Percentiles rank a stretch among this genome's conserved stretches.
Evolutionary conservation across 129 eudicot genomes (phyloP).

Genomic region (Ambrosia trifida): DNA sequence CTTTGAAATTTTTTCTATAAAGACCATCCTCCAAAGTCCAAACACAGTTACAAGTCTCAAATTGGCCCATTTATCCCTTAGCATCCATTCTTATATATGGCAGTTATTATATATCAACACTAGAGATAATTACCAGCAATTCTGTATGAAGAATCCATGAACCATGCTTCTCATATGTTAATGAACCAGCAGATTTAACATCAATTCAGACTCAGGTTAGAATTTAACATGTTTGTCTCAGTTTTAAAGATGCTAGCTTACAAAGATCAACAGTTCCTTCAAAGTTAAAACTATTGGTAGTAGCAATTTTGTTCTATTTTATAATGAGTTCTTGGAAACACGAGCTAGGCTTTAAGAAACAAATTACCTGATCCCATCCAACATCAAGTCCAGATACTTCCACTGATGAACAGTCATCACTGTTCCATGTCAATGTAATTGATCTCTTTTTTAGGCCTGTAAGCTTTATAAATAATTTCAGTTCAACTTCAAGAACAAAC

Average conservation of each 20-base stretch:
- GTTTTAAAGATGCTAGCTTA: neutral
- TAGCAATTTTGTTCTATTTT: slow-evolving; percentile 3
- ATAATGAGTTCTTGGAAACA: neutral
- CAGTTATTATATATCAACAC: slow-evolving; percentile 8
- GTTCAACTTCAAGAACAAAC: slow-evolving; percentile 8
- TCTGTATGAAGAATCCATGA: slow-evolving; percentile 79
- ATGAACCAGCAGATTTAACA: slow-evolving; percentile 15
- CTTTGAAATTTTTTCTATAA: neutral
- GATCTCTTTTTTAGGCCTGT: slow-evolving; percentile 75
- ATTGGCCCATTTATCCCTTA: too few species aligned
- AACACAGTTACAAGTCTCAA: too few species aligned
- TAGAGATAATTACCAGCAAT: slow-evolving; percentile 57
- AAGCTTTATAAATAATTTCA: slow-evolving; percentile 50
- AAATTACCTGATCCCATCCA: slow-evolving; percentile 92
- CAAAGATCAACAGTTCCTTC: neutral
- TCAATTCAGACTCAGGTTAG: neutral
- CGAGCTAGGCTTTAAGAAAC: neutral
- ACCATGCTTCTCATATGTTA: slow-evolving; percentile 58
- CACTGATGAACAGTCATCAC: slow-evolving; percentile 58
- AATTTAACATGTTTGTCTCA: neutral
- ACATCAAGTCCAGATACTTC: slow-evolving; percentile 94
- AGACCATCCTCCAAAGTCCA: neutral
- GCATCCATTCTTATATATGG: too few species aligned
- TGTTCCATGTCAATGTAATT: slow-evolving; percentile 64
- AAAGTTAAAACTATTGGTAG: neutral